These are phyloP conservation scores for Calonectria honghensis DNA, from an alignment of 2,329 filamentous ascomycete species.

Conservation along the genomic window DNA sequence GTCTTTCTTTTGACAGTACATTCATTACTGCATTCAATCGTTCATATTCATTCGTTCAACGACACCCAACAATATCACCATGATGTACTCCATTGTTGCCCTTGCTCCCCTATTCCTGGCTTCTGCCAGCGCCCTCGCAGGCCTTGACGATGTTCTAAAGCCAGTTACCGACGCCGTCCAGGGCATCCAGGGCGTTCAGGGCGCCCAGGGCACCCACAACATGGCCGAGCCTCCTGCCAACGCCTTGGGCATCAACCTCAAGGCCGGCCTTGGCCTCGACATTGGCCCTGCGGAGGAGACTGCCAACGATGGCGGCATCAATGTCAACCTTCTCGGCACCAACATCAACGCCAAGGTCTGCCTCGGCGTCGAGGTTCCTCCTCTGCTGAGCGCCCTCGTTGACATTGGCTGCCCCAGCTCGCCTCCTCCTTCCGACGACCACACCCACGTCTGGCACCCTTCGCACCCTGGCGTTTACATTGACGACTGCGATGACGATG, in stretches of 20 bases:
- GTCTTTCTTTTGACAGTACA: conserved; percentile 43
- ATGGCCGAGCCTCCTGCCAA: not conserved
- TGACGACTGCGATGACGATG: conserved; percentile 60
- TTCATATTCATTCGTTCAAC: conserved; percentile 26
- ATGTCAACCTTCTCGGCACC: not conserved
- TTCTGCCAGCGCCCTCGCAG: conserved; percentile 27
- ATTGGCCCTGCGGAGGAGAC: conserved; percentile 16
- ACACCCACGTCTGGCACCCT: conserved; percentile 61
- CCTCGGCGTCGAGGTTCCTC: conserved; percentile 23
- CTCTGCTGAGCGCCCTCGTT: conserved; percentile 31
- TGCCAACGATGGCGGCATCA: not conserved
- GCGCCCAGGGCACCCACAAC: not conserved
- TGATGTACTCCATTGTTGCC: conserved; percentile 47
- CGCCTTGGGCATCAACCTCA: conserved; percentile 36
- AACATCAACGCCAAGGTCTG: conserved; percentile 32
- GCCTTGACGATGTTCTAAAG: not conserved
- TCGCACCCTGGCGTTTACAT: conserved; percentile 60
- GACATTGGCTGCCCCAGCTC: conserved; percentile 40
- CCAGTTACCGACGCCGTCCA: not conserved
- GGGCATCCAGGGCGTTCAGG: not conserved
- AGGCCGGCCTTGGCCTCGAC: conserved; percentile 43
- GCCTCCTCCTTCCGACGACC: conserved; percentile 52
- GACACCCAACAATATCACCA: conserved; percentile 15
- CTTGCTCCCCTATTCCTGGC: conserved; percentile 50
- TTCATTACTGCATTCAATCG: conserved; percentile 30